phyloP scores from a whole-genome alignment of 495 filamentous ascomycete genomes.

The Parachaetomium inaequale region DNA sequence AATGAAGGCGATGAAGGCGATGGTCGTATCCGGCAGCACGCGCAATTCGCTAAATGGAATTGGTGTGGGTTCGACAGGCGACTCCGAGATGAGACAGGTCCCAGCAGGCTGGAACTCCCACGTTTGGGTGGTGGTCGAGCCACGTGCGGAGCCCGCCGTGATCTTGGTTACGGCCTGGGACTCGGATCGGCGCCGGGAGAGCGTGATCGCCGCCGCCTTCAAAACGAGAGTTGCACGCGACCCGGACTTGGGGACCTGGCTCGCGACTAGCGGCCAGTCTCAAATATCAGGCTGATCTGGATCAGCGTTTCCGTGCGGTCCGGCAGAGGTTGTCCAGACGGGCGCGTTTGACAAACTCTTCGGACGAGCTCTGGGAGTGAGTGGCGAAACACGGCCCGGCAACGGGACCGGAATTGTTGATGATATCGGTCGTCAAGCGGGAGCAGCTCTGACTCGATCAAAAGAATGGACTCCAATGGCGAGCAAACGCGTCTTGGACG shows the following conservation, averaged over 20 bases:
- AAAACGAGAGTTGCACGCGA: conserved; percentile 27
- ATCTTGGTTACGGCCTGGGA: conserved; percentile 7
- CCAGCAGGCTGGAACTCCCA: conserved; percentile 2
- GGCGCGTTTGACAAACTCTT: conserved; percentile 4
- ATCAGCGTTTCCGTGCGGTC: background rate
- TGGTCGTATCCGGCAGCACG: conserved; percentile 9
- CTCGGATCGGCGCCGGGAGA: conserved; percentile 21
- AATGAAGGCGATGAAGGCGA: conserved; percentile 17
- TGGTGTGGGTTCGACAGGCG: conserved; percentile 16
- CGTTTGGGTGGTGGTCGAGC: background rate
- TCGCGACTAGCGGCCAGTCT: background rate
- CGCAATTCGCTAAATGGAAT: conserved; percentile 22
- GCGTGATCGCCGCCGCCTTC: conserved; percentile 22
- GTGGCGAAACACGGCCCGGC: conserved; percentile 10
- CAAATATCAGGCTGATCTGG: conserved; percentile 29
- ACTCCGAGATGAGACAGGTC: conserved; percentile 18
- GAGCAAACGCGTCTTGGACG: background rate
- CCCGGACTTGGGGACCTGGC: conserved; percentile 20
- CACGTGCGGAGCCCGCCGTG: conserved; percentile 6
- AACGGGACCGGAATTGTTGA: background rate
- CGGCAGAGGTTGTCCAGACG: background rate
- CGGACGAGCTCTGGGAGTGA: background rate
- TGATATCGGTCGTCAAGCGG: background rate
- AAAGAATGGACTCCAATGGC: conserved; percentile 15
- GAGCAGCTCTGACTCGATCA: background rate